Evolutionary conservation across 75 land plant genomes (phyloP).

Genomic region (Pinus albicaulis): DNA sequence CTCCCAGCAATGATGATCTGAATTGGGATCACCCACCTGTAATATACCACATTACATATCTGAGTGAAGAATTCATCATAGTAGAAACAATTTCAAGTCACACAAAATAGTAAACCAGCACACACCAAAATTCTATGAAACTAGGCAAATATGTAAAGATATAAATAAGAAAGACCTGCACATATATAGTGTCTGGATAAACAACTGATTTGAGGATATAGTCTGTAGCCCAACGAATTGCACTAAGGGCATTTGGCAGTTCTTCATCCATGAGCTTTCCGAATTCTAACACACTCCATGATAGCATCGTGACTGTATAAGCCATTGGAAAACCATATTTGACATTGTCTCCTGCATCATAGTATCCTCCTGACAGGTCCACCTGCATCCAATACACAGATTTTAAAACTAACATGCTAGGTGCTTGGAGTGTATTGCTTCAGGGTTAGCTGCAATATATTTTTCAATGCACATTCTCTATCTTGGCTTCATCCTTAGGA

Average conservation of each 20-base stretch:
- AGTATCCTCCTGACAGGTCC: constrained; percentile 60
- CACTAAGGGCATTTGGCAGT: constrained; percentile 18
- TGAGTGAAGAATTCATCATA: too few species aligned
- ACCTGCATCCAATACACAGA: constrained; percentile 29
- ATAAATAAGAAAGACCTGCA: constrained; percentile 28
- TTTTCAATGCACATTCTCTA: too few species aligned
- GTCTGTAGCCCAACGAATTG: constrained; percentile 58
- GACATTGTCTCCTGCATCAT: constrained; percentile 67
- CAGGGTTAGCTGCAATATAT: too few species aligned
- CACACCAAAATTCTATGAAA: too few species aligned
- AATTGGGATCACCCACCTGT: constrained; percentile 30
- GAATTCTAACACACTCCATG: constrained; percentile 60
- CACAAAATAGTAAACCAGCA: too few species aligned
- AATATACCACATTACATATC: too few species aligned
- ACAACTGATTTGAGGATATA: constrained; percentile 51
- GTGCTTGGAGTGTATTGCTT: too few species aligned
- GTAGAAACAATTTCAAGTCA: too few species aligned
- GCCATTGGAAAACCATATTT: constrained; percentile 66
- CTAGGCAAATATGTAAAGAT: too few species aligned
- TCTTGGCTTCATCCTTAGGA: too few species aligned
- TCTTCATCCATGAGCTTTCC: constrained; percentile 21
- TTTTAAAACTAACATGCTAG: too few species aligned
- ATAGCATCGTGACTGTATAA: constrained; percentile 48
- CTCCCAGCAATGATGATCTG: constrained; percentile 33
- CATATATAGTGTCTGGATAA: constrained; percentile 29